phyloP scores from a whole-genome alignment of 2,329 filamentous ascomycete genomes.

The Fonsecaea multimorphosa region DNA sequence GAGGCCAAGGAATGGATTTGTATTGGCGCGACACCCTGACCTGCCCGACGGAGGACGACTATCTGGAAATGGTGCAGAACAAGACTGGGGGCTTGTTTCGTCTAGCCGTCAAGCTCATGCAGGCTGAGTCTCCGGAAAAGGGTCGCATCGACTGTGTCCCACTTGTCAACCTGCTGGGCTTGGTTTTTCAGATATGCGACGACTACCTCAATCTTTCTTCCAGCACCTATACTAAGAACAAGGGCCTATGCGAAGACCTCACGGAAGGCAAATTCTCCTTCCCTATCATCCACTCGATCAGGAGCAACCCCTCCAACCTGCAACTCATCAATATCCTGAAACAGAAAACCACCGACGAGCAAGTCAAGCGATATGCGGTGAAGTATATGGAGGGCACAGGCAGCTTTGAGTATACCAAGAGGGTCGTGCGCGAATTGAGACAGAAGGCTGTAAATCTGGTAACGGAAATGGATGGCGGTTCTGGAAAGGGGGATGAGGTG shows the following conservation, averaged over 20 bases:
- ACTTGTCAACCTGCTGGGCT: conserved; percentile 68
- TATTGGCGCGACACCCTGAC: conserved; percentile 56
- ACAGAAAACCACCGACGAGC: conserved; percentile 83
- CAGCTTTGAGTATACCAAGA: conserved; percentile 83
- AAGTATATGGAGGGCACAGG: conserved; percentile 88
- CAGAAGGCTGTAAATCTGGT: conserved; percentile 68
- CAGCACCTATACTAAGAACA: conserved; percentile 80
- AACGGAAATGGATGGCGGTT: conserved; percentile 65
- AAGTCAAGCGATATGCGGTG: conserved; percentile 90
- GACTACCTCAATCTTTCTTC: conserved; percentile 87
- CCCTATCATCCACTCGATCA: conserved; percentile 91
- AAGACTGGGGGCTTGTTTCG: conserved; percentile 58
- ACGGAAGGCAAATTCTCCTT: conserved; percentile 98
- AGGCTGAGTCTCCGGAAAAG: conserved; percentile 45
- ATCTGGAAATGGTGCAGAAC: conserved; percentile 57
- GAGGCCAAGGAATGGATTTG: conserved; percentile 57
- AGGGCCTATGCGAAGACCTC: conserved; percentile 92
- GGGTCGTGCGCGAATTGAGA: conserved; percentile 69
- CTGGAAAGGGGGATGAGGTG: conserved; percentile 63
- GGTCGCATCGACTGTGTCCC: conserved; percentile 53
- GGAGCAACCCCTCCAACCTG: conserved; percentile 52
- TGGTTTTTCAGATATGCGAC: conserved; percentile 58
- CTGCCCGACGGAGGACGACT: conserved; percentile 55
- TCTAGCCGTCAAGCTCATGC: conserved; percentile 55
- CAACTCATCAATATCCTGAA: conserved; percentile 88